Base-by-base conservation (phyloP, 2,329 filamentous ascomycete genomes). In the Aspergillus uvarum region DNA sequence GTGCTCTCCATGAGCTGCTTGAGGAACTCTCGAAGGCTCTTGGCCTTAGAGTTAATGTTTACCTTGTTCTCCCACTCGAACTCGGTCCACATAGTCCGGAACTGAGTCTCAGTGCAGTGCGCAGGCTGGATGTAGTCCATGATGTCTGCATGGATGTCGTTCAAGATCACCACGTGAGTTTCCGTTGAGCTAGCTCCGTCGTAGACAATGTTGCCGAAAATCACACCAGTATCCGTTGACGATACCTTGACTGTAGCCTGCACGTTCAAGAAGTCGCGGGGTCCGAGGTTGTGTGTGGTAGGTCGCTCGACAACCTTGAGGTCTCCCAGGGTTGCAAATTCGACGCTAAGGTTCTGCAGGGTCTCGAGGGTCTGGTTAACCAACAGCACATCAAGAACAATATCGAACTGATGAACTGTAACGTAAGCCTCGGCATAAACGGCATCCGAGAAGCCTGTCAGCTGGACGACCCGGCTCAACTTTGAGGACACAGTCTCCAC, bases 31-130 rank as follows among this genome's bases (percentile, higher is more conserved):
- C 94, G 87, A 62, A 99, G 83, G 29, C 87, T 89, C 82, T 94
- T 96, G 67, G 91, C 92, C 83, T 97, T 98, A 65, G 91, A 96
- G 80, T 97, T 97, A 81, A 99, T 98, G 81, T 99, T 99, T 77
- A 99, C 94, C 85, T 99, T 99, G 82, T 99, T 99, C 83, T 99
- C 95, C 95, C 95, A 99, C 76, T 99, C 95, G 68, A 99, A 99
- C 75, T 99, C 95, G 42, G 95, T 99, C 95, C 95, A 99, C 95
- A 99, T 99, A n/a, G 92, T 96, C 61, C 95, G 87, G 88, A 99
- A 99, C 72, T 98, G 92, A 11, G 94, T 97, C 82, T 99, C 95
- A 4, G 92, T 95, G 83, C 95, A 99, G 16, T 92, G 89, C 6
- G 94, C 94, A 1, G 95, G 95, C 75, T 98, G 94, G 71, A 99